Percentiles rank a stretch among this genome's conserved stretches.
These are phyloP conservation scores for Sporothrix phasma DNA, from an alignment of 2,329 filamentous ascomycete species.

Conservation along the genomic window DNA sequence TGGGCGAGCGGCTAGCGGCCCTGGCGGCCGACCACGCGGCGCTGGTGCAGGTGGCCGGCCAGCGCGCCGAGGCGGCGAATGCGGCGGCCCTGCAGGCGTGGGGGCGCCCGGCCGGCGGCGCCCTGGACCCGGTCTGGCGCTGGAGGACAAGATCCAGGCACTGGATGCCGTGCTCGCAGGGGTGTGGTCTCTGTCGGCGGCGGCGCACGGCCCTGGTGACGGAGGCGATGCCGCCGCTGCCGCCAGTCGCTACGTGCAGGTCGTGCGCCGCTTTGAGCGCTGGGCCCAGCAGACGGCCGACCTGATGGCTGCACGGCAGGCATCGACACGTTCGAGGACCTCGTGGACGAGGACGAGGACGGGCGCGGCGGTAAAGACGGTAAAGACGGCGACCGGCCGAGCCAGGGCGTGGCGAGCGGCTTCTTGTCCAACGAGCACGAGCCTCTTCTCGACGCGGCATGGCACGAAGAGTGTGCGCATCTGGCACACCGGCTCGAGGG, in stretches of 20 bases:
- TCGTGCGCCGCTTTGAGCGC: conserved; percentile 47
- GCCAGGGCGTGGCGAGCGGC: conserved; percentile 1
- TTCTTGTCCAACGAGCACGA: conserved; percentile 27
- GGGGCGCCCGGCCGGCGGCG: conserved; percentile 26
- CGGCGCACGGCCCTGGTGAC: conserved; percentile 20
- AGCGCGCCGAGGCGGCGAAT: conserved; percentile 41
- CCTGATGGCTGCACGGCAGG: conserved; percentile 35
- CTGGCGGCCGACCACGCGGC: conserved; percentile 29
- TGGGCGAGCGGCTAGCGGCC: conserved; percentile 33
- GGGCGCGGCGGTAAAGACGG: conserved; percentile 18
- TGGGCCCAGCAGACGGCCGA: conserved; percentile 43
- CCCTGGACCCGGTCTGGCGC: conserved; percentile 17
- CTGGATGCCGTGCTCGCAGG: conserved; percentile 48
- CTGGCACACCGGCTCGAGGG: conserved; percentile 44
- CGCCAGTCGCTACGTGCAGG: conserved; percentile 37
- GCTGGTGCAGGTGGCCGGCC: conserved; percentile 29
- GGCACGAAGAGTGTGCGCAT: conserved; percentile 48
- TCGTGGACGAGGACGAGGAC: conserved; percentile 6
- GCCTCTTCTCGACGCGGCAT: conserved; percentile 42
- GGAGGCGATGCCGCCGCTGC: conserved; percentile 29
- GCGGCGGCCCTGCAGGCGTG: conserved; percentile 43
- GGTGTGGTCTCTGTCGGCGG: conserved; percentile 40
- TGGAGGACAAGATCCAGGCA: conserved; percentile 45
- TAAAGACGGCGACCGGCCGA: conserved; percentile 1
- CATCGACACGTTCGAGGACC: background rate